Evolutionary conservation across 1,139 yeast species (phyloP).

Genomic region (Nakaseomyces bracarensis): DNA sequence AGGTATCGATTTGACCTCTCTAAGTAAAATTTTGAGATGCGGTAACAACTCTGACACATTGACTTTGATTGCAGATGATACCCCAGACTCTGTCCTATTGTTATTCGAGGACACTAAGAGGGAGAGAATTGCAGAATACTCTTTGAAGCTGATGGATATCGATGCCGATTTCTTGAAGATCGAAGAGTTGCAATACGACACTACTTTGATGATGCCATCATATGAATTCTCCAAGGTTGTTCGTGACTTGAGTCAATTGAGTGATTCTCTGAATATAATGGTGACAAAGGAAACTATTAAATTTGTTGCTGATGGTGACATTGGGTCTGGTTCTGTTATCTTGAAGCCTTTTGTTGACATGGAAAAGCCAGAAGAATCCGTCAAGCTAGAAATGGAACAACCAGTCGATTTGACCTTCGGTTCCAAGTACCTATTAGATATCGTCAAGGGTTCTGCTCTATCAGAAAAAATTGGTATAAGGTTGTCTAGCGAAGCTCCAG

Average conservation of each 20-base stretch:
- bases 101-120: slow-evolving; percentile 85
- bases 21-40: slow-evolving; percentile 81
- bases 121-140: slow-evolving; percentile 88
- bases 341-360: slow-evolving; percentile 77
- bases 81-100: slow-evolving; percentile 73
- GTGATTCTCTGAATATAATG: slow-evolving; percentile 78
- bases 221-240: slow-evolving; percentile 82
- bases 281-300: slow-evolving; percentile 91
- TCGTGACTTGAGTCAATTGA: slow-evolving; percentile 75
- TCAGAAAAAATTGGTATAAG: slow-evolving; percentile 71
- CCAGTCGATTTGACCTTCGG: slow-evolving; percentile 90
- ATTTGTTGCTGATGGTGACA: slow-evolving; percentile 85
- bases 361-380: slow-evolving; percentile 68
- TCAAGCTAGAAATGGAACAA: slow-evolving; percentile 69
- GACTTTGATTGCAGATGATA: slow-evolving; percentile 85
- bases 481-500: slow-evolving; percentile 88
- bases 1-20: slow-evolving; percentile 82
- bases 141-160: slow-evolving; percentile 88
- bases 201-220: slow-evolving; percentile 82
- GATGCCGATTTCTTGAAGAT: slow-evolving; percentile 91
- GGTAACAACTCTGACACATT: slow-evolving; percentile 86
- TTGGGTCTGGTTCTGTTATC: slow-evolving; percentile 81
- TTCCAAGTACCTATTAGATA: slow-evolving; percentile 79
- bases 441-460: slow-evolving; percentile 82
- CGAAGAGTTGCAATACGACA: slow-evolving; percentile 89